Conservation (phyloP, 106 monocot species). For the Apostasia ramifera region DNA sequence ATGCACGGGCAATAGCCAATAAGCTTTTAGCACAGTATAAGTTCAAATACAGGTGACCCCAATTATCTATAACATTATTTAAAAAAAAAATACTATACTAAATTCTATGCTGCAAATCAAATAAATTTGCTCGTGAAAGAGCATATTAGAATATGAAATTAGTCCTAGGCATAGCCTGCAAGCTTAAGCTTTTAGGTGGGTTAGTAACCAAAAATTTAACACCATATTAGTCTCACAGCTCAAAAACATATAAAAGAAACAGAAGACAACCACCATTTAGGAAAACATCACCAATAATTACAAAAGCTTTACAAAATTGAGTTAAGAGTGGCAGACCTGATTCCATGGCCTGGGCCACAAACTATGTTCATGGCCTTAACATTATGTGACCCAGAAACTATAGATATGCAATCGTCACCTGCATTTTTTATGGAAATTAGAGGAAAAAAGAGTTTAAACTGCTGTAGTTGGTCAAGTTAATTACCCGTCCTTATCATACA, state of each 20-base stretch:
- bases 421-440: constrained; percentile 1
- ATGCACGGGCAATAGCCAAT: neutral
- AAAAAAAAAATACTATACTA: too few relatives aligned
- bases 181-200: too few relatives aligned
- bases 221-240: neutral
- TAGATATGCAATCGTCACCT: constrained; percentile 89
- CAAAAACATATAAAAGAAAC: neutral
- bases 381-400: constrained; percentile 34
- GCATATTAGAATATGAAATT: too few relatives aligned
- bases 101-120: too few relatives aligned
- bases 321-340: constrained; percentile 36
- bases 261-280: neutral
- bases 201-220: neutral
- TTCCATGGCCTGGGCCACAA: constrained; percentile 90
- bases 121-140: too few relatives aligned
- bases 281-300: neutral
- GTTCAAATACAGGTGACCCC: too few relatives aligned
- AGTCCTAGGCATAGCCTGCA: too few relatives aligned
- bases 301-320: neutral
- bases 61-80: too few relatives aligned
- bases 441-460: neutral
- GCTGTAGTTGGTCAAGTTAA: neutral
- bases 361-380: constrained; percentile 23
- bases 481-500: constrained; percentile 59
- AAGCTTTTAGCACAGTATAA: too few relatives aligned